Evolutionary conservation across 1,139 yeast genomes (phyloP), one percentile per base, ranked within the genome.

Genomic region (Candida glucosophila): DNA sequence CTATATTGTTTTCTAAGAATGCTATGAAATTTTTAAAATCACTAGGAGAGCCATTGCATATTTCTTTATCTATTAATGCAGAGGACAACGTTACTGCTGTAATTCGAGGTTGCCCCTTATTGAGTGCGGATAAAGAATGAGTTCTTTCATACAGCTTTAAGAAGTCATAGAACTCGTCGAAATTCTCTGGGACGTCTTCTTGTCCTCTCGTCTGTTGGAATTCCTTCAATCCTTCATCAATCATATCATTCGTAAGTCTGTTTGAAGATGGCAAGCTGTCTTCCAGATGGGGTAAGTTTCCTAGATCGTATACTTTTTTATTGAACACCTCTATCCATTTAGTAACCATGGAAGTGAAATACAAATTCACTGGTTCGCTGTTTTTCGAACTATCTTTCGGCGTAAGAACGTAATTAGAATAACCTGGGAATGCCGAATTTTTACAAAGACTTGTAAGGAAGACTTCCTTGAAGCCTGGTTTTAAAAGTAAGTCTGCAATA

Each of bases 311-410:
- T 5, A 49, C 43, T 24, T 43, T 46, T 6, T 40, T 28, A 24
- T 55, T 52, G 22, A 54, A 56, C 2, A 40, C 35, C 4, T 49
- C 41, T 11, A 52, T 30, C 63, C 68, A 64, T 15, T 46, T 41
- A 4, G 36, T 34, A 1, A 55, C 44, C 11, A 56, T 43, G 22
- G 46, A 44, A 7, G 59, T 45, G 37, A 49, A 58, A 19, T 49
- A 45, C 22, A 62, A 37, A 4, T 46, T 33, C 2, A 44, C 35
- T 4, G 41, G 32, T 3, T 31, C 30, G 5, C 49, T 32, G 5
- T 22, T 31, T 5, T 29, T 28, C 5, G 31, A 30, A 0, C 34
- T 23, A 17, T 42, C 41, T 30, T 41, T 49, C 7, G 48, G 43
- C 3, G 47, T 37, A 13, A 55, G 31, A 21, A 37, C 37, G 29